These are phyloP conservation scores for Stemphylium beticola DNA, from an alignment of 2,329 filamentous ascomycete species.

Conservation along the genomic window DNA sequence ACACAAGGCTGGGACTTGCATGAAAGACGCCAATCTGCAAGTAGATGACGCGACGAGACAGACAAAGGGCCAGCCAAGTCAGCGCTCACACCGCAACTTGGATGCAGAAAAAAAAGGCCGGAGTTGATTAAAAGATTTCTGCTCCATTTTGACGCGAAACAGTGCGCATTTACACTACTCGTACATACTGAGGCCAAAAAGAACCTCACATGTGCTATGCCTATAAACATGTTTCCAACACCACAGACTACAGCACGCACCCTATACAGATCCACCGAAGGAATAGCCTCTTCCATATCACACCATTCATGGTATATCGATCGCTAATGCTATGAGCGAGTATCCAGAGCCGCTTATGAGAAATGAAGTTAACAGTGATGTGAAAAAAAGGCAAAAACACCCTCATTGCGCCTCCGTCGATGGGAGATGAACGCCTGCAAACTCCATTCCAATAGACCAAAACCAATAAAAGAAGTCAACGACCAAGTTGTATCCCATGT, in stretches of 20 bases:
- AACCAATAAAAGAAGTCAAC: constrained; percentile 25
- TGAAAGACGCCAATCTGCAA: background rate
- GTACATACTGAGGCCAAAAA: constrained; percentile 21
- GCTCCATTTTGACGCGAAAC: constrained; percentile 28
- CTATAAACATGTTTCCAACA: constrained; percentile 11
- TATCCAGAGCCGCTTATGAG: constrained; percentile 46
- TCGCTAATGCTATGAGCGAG: constrained; percentile 41
- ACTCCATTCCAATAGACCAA: constrained; percentile 25
- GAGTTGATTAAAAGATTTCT: constrained; percentile 4
- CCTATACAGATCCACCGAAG: constrained; percentile 25
- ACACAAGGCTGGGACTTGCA: background rate
- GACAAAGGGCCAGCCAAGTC: too few relatives aligned
- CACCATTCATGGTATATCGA: constrained; percentile 39
- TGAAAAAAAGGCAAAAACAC: constrained; percentile 29
- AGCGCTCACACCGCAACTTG: background rate
- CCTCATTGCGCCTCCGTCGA: constrained; percentile 30
- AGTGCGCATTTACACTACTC: constrained; percentile 29
- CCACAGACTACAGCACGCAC: constrained; percentile 11
- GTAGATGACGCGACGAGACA: background rate
- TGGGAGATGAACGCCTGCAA: constrained; percentile 31
- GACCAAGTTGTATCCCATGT: constrained; percentile 42
- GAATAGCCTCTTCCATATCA: constrained; percentile 35
- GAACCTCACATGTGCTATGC: constrained; percentile 11
- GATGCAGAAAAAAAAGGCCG: background rate
- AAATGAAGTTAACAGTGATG: constrained; percentile 44